phyloP scores from a whole-genome alignment of 441 rosid species.

The Daphne laureola region DNA sequence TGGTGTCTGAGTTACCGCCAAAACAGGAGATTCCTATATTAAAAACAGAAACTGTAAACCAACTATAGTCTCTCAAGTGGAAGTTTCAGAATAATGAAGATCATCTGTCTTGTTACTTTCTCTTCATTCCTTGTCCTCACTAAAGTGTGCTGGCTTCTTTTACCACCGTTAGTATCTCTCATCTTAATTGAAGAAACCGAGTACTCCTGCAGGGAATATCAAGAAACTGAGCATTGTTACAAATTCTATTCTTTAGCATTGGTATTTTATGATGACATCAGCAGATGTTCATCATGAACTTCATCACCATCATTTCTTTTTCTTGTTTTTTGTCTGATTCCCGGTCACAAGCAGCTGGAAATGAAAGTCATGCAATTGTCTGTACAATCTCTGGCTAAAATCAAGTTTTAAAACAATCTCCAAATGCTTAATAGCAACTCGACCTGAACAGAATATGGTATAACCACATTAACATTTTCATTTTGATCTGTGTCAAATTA shows the following conservation, averaged over 20 bases:
- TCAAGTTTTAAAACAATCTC: too few relatives aligned
- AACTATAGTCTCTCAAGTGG: constrained; percentile 34
- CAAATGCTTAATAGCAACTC: too few relatives aligned
- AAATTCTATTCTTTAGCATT: neutral
- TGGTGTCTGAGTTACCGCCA: constrained; percentile 43
- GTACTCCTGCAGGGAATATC: constrained; percentile 36
- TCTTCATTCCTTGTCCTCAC: constrained; percentile 34
- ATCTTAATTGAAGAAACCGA: constrained; percentile 55
- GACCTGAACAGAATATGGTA: too few relatives aligned
- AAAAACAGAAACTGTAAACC: constrained; percentile 5
- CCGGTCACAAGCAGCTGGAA: too few relatives aligned
- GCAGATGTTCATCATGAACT: too few relatives aligned
- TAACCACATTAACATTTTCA: too few relatives aligned
- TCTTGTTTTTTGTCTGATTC: too few relatives aligned
- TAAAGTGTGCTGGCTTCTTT: constrained; percentile 27
- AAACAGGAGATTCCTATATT: constrained; percentile 45
- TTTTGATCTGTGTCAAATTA: too few relatives aligned
- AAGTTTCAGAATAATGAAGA: constrained; percentile 2
- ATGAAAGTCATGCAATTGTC: too few relatives aligned
- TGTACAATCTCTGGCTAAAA: too few relatives aligned
- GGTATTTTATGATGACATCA: neutral
- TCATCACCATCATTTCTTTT: too few relatives aligned
- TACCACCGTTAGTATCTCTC: constrained; percentile 38
- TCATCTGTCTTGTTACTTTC: constrained; percentile 27
- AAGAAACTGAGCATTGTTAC: neutral